Conservation (phyloP, 352 stramenopile genomes). For the Phytophthora nicotianae region DNA sequence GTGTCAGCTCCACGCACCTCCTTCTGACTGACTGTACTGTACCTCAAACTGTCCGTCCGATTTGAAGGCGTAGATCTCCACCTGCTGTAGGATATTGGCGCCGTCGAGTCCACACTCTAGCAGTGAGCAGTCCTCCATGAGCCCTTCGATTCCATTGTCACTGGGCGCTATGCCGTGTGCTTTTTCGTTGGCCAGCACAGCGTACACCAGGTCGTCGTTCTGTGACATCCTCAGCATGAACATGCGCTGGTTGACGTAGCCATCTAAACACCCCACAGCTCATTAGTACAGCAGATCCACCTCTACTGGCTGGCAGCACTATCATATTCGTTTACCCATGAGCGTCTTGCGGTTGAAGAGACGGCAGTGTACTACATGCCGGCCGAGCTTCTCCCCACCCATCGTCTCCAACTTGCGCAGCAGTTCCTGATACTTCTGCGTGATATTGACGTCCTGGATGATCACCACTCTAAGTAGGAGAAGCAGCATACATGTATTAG, state of each 20-base stretch:
- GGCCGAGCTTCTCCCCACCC: conserved; percentile 77
- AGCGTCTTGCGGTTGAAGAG: conserved; percentile 87
- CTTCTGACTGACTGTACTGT: background rate
- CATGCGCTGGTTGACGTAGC: conserved; percentile 89
- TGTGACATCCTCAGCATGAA: conserved; percentile 91
- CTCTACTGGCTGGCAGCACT: background rate
- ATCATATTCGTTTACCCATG: conserved; percentile 40
- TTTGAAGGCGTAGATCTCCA: conserved; percentile 91
- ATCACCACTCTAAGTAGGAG: conserved; percentile 66
- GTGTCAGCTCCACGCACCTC: conserved; percentile 3
- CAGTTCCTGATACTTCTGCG: conserved; percentile 87
- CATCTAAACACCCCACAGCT: conserved; percentile 41
- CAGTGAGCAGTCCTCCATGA: conserved; percentile 77
- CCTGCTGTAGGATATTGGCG: conserved; percentile 86
- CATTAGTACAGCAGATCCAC: background rate
- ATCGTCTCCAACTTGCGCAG: conserved; percentile 86
- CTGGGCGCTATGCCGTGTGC: conserved; percentile 54
- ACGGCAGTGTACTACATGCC: conserved; percentile 86
- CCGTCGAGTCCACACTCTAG: conserved; percentile 86
- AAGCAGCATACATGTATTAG: conserved; percentile 2
- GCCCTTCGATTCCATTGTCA: conserved; percentile 77
- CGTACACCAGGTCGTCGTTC: conserved; percentile 87
- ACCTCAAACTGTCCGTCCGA: conserved; percentile 89
- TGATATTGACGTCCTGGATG: conserved; percentile 80
- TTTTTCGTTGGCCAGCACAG: conserved; percentile 82